Evolutionary conservation across 257 asterid genomes (phyloP).

Genomic region (Leonotis leonurus): DNA sequence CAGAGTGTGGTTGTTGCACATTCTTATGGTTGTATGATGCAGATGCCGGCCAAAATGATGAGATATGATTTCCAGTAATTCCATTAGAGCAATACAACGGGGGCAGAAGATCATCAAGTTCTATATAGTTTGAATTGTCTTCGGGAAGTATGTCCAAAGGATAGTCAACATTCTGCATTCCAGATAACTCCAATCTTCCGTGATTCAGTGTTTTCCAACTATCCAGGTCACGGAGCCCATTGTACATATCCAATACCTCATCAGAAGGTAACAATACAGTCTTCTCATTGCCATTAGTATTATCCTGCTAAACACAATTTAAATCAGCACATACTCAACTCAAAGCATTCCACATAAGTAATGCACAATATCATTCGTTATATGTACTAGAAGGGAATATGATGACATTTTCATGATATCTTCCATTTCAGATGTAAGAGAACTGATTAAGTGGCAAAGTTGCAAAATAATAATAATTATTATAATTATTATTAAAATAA

Average conservation of each 20-base stretch:
- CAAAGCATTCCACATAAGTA: too few species aligned
- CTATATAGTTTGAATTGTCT: conserved; percentile 40
- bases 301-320: conserved; percentile 18
- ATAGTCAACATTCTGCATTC: conserved; percentile 10
- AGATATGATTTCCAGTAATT: conserved; percentile 17
- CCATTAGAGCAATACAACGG: conserved; percentile 35
- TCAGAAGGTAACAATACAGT: neutral
- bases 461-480: too few species aligned
- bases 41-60: conserved; percentile 10
- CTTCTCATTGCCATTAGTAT: conserved; percentile 11
- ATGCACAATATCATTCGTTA: neutral
- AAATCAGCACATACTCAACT: conserved; percentile 3
- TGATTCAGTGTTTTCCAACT: conserved; percentile 21
- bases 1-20: conserved; percentile 13
- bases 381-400: neutral
- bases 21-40: conserved; percentile 18
- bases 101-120: conserved; percentile 48
- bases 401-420: neutral
- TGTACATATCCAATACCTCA: conserved; percentile 34
- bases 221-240: conserved; percentile 34
- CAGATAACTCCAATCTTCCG: conserved; percentile 16
- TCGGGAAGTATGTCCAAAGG: conserved; percentile 10
- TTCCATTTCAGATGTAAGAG: neutral
- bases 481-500: too few species aligned
- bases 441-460: neutral